Conservation (phyloP, 345 rosid genomes). For the Populus tremula region DNA sequence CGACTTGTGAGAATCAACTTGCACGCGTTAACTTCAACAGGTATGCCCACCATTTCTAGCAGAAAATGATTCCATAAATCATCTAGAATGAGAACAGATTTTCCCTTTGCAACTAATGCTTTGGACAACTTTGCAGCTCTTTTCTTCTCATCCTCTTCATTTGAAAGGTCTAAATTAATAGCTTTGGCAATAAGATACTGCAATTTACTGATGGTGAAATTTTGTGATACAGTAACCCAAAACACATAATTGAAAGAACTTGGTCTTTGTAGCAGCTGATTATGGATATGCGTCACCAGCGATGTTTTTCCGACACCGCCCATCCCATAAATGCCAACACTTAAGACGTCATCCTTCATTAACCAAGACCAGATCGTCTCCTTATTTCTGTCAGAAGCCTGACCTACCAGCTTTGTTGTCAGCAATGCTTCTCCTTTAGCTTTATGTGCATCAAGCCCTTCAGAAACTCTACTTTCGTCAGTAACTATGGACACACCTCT, state of each 20-base stretch:
- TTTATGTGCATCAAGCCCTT: neutral
- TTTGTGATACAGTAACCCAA: conserved; percentile 22
- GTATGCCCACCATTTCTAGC: neutral
- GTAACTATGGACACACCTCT: neutral
- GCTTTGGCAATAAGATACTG: conserved; percentile 12
- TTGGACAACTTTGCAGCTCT: neutral
- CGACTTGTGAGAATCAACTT: conserved; percentile 31
- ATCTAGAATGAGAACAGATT: conserved; percentile 5
- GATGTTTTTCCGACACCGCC: conserved; percentile 19
- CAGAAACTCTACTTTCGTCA: neutral
- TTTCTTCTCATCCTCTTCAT: neutral
- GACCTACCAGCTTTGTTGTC: neutral
- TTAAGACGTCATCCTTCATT: neutral
- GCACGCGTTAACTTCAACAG: conserved; percentile 3
- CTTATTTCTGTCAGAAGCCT: neutral
- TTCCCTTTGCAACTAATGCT: neutral
- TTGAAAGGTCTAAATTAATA: conserved; percentile 1
- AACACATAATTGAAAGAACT: neutral
- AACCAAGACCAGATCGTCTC: neutral
- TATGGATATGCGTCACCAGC: conserved; percentile 6
- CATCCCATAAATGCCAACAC: conserved; percentile 20
- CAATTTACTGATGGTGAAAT: neutral
- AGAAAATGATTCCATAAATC: neutral
- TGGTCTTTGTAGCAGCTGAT: neutral
- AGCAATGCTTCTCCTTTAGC: neutral